Conservation (phyloP, 768 basidiomycete species). For the Xanthoconium stramineum region DNA sequence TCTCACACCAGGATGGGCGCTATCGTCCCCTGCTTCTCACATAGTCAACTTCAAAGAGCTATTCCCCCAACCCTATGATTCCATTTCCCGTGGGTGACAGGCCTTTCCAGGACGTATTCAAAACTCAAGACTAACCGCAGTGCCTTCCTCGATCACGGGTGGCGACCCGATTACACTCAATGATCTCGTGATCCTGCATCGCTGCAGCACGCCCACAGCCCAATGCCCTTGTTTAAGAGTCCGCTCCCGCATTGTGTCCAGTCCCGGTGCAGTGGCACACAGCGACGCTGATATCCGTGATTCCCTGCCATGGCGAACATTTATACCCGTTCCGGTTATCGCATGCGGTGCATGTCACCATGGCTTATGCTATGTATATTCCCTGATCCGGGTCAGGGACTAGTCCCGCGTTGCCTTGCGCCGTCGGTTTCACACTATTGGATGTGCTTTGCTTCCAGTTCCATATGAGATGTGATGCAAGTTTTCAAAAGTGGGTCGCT, state of each 20-base stretch:
- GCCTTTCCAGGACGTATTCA: slow-evolving; percentile 19
- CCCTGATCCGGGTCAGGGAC: neutral
- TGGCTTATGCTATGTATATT: slow-evolving; percentile 12
- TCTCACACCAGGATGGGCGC: slow-evolving; percentile 20
- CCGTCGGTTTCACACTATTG: slow-evolving; percentile 7
- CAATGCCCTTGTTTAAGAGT: slow-evolving; percentile 15
- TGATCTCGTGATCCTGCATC: slow-evolving; percentile 16
- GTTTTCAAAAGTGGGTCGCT: neutral
- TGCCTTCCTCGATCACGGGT: slow-evolving; percentile 23
- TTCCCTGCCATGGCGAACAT: slow-evolving; percentile 1
- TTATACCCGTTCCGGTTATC: neutral
- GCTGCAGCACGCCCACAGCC: slow-evolving; percentile 24
- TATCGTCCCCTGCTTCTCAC: slow-evolving; percentile 16
- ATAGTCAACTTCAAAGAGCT: slow-evolving; percentile 8
- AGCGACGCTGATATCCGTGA: neutral
- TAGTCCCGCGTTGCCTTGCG: slow-evolving; percentile 5
- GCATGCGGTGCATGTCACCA: slow-evolving; percentile 7
- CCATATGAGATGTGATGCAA: slow-evolving; percentile 6
- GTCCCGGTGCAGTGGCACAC: slow-evolving; percentile 4
- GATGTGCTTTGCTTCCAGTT: slow-evolving; percentile 4
- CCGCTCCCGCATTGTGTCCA: slow-evolving; percentile 4
- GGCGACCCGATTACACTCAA: slow-evolving; percentile 18
- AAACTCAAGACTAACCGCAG: slow-evolving; percentile 14
- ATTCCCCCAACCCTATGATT: slow-evolving; percentile 19
- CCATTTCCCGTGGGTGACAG: slow-evolving; percentile 17